Conservation (phyloP, 2,329 filamentous ascomycete species). For the Colletotrichum incanum region DNA sequence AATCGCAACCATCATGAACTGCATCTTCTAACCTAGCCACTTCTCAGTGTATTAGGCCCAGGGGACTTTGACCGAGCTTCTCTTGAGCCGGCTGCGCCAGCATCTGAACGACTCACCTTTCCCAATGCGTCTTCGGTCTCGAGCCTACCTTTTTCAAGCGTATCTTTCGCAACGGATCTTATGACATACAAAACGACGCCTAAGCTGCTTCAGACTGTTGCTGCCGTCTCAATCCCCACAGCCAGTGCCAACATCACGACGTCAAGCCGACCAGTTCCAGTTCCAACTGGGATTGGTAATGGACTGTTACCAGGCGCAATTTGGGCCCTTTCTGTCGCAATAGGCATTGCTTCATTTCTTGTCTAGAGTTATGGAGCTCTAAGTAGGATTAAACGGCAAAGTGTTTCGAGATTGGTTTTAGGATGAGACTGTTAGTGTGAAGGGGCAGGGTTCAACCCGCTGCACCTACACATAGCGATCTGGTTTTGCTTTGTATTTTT, state of each 20-base stretch:
- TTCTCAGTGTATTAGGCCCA: slow-evolving; percentile 48
- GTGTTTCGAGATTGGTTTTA: neutral
- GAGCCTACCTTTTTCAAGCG: slow-evolving; percentile 47
- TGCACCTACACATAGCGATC: neutral
- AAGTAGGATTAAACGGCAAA: no score
- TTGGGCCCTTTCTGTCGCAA: slow-evolving; percentile 1
- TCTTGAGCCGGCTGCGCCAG: slow-evolving; percentile 45
- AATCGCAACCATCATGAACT: fast-evolving
- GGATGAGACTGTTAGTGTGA: neutral
- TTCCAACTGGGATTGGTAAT: neutral
- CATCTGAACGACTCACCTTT: slow-evolving; percentile 49
- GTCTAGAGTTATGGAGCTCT: neutral
- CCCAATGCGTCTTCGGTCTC: slow-evolving; percentile 47
- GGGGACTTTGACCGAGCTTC: slow-evolving; percentile 47
- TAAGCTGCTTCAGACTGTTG: slow-evolving; percentile 47
- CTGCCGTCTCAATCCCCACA: slow-evolving; percentile 44
- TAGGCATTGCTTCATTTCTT: slow-evolving; percentile 2
- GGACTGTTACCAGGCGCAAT: neutral
- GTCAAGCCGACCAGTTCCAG: slow-evolving; percentile 9
- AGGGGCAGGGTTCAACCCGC: neutral
- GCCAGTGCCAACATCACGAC: slow-evolving; percentile 16
- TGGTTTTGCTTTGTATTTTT: neutral
- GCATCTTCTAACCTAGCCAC: neutral
- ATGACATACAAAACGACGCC: slow-evolving; percentile 49
- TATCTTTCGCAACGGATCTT: slow-evolving; percentile 46